Evolutionary conservation across 2,329 filamentous ascomycete species (phyloP).

Genomic region (Fusarium sp.): DNA sequence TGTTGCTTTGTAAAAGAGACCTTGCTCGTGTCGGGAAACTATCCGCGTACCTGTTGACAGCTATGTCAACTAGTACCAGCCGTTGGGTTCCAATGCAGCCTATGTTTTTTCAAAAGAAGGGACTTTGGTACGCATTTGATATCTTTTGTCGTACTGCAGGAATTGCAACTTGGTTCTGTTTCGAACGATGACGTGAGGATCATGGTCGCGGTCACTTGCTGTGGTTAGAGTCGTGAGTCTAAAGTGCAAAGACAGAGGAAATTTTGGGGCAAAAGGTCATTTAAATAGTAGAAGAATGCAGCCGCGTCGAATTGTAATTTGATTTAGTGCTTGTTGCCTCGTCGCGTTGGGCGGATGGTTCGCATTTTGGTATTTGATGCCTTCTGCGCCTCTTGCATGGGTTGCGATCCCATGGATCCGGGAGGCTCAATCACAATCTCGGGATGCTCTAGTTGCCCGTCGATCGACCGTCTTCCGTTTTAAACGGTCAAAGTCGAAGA

Average conservation of each 20-base stretch:
- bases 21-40: not conserved
- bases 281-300: conserved; percentile 25
- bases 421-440: not conserved
- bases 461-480: not conserved
- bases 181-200: not conserved
- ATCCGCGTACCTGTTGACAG: not conserved
- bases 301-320: conserved; percentile 17
- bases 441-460: not conserved
- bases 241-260: not conserved
- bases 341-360: conserved; percentile 20
- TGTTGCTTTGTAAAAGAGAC: not conserved
- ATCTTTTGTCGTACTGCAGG: not conserved
- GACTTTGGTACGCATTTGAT: not conserved
- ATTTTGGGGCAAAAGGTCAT: conserved; percentile 17
- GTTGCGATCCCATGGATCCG: conserved; percentile 12
- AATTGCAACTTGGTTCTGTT: not conserved
- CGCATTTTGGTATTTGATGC: conserved; percentile 25
- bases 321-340: conserved; percentile 32
- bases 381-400: conserved; percentile 36
- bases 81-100: not conserved
- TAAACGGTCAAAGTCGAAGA: not conserved
- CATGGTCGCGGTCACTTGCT: not conserved
- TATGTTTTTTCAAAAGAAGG: not conserved
- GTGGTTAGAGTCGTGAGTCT: not conserved
- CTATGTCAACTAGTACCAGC: not conserved